Conservation (phyloP, 805 yeast genomes). For the Jamesozyma jinghongensis region DNA sequence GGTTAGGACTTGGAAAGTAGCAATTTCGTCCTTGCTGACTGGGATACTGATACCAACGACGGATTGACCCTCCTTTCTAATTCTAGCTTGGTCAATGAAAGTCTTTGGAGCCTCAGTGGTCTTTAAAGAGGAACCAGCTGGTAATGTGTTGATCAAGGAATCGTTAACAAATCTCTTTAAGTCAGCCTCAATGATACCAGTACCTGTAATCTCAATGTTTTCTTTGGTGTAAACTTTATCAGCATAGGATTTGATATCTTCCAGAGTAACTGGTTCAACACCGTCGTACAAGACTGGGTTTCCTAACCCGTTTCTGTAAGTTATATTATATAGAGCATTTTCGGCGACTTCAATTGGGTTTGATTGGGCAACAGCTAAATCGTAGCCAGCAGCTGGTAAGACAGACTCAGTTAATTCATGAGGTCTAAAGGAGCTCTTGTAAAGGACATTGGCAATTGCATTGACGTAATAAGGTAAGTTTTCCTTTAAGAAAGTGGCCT, state of each 20-base stretch:
- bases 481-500: constrained; percentile 75
- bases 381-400: constrained; percentile 65
- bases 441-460: constrained; percentile 64
- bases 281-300: constrained; percentile 72
- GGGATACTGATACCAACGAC: constrained; percentile 80
- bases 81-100: constrained; percentile 53
- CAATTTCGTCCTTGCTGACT: constrained; percentile 51
- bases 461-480: constrained; percentile 88
- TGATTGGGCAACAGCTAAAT: constrained; percentile 43
- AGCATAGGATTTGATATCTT: constrained; percentile 61
- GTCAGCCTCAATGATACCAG: constrained; percentile 67
- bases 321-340: constrained; percentile 68
- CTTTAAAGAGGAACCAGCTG: constrained; percentile 48
- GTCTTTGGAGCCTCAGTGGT: constrained; percentile 34
- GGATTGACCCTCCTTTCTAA: constrained; percentile 54
- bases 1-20: constrained; percentile 60
- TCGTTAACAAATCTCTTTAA: constrained; percentile 58
- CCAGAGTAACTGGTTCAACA: constrained; percentile 45
- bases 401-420: constrained; percentile 81
- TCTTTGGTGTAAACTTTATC: constrained; percentile 56
- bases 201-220: constrained; percentile 61
- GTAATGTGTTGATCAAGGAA: constrained; percentile 50
- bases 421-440: constrained; percentile 65
- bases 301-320: constrained; percentile 86
- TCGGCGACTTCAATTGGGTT: constrained; percentile 52